These are phyloP conservation scores for Fusarium sp. DNA, from an alignment of 2,329 filamentous ascomycete species.

Conservation along the genomic window DNA sequence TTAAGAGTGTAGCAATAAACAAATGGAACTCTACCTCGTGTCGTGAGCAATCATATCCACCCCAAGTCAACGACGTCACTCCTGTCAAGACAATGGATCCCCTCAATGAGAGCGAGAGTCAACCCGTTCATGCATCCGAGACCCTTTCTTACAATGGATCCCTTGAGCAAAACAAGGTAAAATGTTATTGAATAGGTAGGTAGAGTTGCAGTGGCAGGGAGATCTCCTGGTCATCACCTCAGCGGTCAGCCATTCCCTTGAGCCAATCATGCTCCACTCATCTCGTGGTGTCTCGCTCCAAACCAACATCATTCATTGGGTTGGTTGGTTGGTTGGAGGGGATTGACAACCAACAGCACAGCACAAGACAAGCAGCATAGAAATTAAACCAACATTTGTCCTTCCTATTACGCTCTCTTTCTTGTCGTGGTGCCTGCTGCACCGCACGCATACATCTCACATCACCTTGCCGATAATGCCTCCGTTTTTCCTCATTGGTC, in stretches of 20 bases:
- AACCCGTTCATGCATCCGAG: constrained; percentile 20
- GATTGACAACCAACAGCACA: neutral
- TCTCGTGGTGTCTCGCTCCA: constrained; percentile 44
- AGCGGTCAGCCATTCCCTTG: constrained; percentile 14
- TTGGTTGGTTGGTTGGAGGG: neutral
- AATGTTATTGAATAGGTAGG: neutral
- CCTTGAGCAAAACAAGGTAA: neutral
- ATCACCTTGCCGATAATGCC: constrained; percentile 5
- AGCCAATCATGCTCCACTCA: constrained; percentile 36
- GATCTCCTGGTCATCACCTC: constrained; percentile 21
- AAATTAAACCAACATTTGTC: constrained; percentile 2
- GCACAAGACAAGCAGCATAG: neutral
- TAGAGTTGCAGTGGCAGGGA: constrained; percentile 9
- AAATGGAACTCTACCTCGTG: neutral
- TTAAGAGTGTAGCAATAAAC: neutral
- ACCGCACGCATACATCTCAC: neutral
- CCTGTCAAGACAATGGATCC: constrained; percentile 28
- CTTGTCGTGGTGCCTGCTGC: constrained; percentile 11
- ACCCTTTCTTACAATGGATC: constrained; percentile 1
- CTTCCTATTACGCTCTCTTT: constrained; percentile 5
- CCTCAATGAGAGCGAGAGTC: constrained; percentile 14
- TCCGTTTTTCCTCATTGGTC: constrained; percentile 14
- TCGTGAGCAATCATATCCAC: neutral
- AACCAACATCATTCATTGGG: constrained; percentile 10
- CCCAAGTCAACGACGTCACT: constrained; percentile 40